phyloP scores from a whole-genome alignment of 1,139 yeast species.

The Pichia sp. region DNA sequence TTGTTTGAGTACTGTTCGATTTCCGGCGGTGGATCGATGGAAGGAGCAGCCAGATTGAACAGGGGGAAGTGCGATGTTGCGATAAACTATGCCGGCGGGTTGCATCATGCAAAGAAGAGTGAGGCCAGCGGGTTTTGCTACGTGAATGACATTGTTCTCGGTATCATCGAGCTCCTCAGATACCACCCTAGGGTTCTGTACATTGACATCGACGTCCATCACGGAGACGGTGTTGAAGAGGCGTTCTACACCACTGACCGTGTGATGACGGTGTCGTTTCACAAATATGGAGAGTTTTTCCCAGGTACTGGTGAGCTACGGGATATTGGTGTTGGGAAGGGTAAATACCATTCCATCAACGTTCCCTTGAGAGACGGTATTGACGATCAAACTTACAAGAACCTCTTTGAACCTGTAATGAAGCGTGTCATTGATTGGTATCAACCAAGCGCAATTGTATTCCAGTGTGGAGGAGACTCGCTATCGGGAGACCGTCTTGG shows the following conservation, averaged over 20 bases:
- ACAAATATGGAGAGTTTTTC: slow-evolving; percentile 93
- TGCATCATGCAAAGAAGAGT: slow-evolving; percentile 92
- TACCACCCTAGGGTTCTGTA: slow-evolving; percentile 88
- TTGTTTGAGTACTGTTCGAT: slow-evolving; percentile 81
- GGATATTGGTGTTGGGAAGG: slow-evolving; percentile 83
- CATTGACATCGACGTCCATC: slow-evolving; percentile 93
- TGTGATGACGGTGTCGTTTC: slow-evolving; percentile 93
- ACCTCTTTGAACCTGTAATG: slow-evolving; percentile 83
- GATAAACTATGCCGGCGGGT: slow-evolving; percentile 97
- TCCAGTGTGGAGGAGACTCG: slow-evolving; percentile 97
- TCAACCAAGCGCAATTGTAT: slow-evolving; percentile 89
- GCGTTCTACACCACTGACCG: slow-evolving; percentile 94
- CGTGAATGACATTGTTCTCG: slow-evolving; percentile 88
- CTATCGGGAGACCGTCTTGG: slow-evolving; percentile 91
- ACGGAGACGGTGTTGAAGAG: slow-evolving; percentile 98
- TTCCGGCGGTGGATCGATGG: slow-evolving; percentile 89
- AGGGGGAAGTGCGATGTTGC: slow-evolving; percentile 91
- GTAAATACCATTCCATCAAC: slow-evolving; percentile 80
- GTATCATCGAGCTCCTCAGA: slow-evolving; percentile 75
- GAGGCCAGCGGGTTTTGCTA: slow-evolving; percentile 96
- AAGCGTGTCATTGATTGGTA: slow-evolving; percentile 51
- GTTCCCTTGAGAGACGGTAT: slow-evolving; percentile 96
- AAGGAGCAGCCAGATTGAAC: slow-evolving; percentile 82
- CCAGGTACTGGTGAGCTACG: slow-evolving; percentile 93
- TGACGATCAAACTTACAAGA: slow-evolving; percentile 88